Percentiles rank a stretch among this genome's conserved stretches.
phyloP scores from a whole-genome alignment of 257 asterid species.

The Fraxinus cuspidata region DNA sequence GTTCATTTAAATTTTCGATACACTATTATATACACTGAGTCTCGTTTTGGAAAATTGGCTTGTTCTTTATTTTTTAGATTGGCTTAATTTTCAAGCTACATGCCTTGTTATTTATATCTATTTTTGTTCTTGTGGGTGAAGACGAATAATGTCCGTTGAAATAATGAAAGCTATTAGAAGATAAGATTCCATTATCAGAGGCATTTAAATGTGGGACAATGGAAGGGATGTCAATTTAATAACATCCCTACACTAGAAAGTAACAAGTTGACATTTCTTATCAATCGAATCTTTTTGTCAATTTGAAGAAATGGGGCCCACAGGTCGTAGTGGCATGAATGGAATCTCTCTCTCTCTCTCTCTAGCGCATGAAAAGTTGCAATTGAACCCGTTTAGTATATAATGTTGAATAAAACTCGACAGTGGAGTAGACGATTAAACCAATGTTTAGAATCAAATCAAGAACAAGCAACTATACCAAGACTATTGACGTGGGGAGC shows the following conservation, averaged over 20 bases:
- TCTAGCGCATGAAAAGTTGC: background rate
- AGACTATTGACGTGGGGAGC: background rate
- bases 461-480: too few species aligned
- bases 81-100: constrained; percentile 12
- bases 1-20: constrained; percentile 11
- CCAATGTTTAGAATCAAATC: background rate
- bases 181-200: constrained; percentile 27
- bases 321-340: background rate
- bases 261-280: constrained; percentile 9
- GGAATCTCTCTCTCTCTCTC: background rate
- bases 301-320: background rate
- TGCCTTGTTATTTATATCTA: background rate
- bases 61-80: background rate
- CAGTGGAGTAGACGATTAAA: background rate
- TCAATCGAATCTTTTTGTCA: background rate
- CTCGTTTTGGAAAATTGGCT: background rate
- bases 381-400: background rate
- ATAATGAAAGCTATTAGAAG: background rate
- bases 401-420: too few species aligned
- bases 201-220: background rate
- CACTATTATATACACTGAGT: background rate
- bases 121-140: constrained; percentile 15
- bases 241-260: background rate
- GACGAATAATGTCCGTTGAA: constrained; percentile 29
- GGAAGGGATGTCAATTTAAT: background rate